Conservation (phyloP, 208 protist genomes). For the Kentomonas sorsogonicus region DNA sequence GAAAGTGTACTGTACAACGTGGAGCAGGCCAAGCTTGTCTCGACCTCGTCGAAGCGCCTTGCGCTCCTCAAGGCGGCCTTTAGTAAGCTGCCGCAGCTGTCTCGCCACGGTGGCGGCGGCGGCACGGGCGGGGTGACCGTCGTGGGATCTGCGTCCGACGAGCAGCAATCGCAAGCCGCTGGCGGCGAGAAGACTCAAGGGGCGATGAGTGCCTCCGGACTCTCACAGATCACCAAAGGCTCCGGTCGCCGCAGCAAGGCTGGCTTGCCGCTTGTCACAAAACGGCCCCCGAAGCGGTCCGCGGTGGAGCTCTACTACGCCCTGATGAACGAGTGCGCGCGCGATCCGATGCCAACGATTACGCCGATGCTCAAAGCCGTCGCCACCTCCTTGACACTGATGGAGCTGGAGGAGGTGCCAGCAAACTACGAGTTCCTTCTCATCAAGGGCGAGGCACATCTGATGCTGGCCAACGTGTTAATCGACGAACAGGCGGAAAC, state of each 20-base stretch:
- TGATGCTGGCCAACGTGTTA: conserved; percentile 31
- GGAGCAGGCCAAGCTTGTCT: conserved; percentile 42
- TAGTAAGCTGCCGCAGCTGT: conserved; percentile 39
- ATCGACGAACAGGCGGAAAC: conserved; percentile 11
- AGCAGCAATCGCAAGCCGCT: not conserved
- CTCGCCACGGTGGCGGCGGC: not conserved
- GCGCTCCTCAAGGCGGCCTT: conserved; percentile 41
- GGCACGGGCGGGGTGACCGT: not conserved
- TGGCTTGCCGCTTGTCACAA: no score
- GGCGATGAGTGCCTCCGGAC: no score
- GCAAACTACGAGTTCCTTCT: conserved; percentile 27
- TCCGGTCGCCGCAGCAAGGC: no score
- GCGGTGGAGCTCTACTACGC: conserved; percentile 56
- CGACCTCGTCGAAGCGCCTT: conserved; percentile 29
- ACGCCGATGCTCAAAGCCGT: conserved; percentile 55
- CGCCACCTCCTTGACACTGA: conserved; percentile 47
- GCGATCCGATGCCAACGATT: conserved; percentile 38
- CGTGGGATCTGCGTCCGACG: not conserved
- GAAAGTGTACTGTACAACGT: conserved; percentile 38
- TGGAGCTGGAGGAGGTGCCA: conserved; percentile 12
- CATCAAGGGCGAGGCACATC: conserved; percentile 43
- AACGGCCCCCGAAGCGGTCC: no score
- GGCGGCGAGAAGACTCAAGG: not conserved
- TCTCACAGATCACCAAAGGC: no score
- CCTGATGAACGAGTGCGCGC: conserved; percentile 55